Evolutionary conservation across 1,284 basidiomycete species (phyloP).

Genomic region (Sporisorium sorghi): DNA sequence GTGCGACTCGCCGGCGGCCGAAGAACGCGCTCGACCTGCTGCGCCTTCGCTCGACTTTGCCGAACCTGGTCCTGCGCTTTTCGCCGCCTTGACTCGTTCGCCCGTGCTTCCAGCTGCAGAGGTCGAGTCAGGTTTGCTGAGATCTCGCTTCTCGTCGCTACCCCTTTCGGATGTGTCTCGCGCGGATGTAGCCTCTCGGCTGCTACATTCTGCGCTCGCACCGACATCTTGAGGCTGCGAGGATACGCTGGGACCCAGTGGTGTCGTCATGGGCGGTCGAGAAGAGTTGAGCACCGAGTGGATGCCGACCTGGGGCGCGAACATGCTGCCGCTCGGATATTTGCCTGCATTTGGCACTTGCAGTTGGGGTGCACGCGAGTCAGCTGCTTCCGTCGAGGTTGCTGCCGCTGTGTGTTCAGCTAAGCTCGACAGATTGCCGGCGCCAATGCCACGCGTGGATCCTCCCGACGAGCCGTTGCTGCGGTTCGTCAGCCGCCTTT

Average conservation of each 20-base stretch:
- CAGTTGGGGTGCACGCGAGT: slow-evolving; percentile 8
- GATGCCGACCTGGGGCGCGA: slow-evolving; percentile 60
- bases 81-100: background rate
- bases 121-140: background rate
- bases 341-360: slow-evolving; percentile 18
- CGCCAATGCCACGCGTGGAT: background rate
- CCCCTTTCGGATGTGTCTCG: background rate
- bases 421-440: slow-evolving; percentile 11
- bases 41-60: slow-evolving; percentile 5
- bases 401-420: slow-evolving; percentile 6
- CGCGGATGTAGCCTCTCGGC: background rate
- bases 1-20: background rate
- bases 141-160: slow-evolving; percentile 3
- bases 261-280: slow-evolving; percentile 52
- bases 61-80: slow-evolving; percentile 1
- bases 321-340: slow-evolving; percentile 55
- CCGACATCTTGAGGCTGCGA: slow-evolving; percentile 7
- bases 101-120: background rate
- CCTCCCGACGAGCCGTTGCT: slow-evolving; percentile 16
- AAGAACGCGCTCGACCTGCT: background rate
- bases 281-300: slow-evolving; percentile 48
- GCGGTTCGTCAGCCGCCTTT: slow-evolving; percentile 25
- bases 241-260: slow-evolving; percentile 23
- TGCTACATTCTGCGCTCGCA: background rate
- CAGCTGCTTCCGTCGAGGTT: background rate